Conservation (phyloP, 2,329 filamentous ascomycete genomes). For the Berkeleyomyces basicola region DNA sequence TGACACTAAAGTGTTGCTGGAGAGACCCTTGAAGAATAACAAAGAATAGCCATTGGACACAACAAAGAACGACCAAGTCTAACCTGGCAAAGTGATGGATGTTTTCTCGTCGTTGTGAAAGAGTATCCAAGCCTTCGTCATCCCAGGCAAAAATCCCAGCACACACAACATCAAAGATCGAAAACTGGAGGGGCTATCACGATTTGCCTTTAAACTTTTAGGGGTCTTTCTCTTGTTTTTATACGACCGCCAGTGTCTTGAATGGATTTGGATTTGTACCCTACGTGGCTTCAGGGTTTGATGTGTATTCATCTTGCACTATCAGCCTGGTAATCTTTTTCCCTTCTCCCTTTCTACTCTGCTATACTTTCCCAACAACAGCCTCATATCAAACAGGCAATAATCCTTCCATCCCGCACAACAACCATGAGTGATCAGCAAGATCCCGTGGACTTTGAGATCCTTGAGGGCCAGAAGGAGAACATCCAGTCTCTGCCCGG, state of each 20-base stretch:
- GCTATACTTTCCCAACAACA: too few species aligned
- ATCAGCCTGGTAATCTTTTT: not conserved
- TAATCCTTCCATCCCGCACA: not conserved
- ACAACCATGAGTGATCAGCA: slow-evolving; percentile 30
- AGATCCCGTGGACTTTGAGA: slow-evolving; percentile 60
- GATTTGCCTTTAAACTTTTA: not conserved
- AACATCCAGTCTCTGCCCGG: slow-evolving; percentile 90
- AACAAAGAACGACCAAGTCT: not conserved
- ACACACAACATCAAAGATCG: not conserved
- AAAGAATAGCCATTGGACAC: not conserved
- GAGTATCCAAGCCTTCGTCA: not conserved
- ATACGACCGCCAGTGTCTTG: not conserved
- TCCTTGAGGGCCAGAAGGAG: slow-evolving; percentile 94
- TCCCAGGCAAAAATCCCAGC: not conserved
- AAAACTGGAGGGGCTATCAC: not conserved
- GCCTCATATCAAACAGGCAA: too few species aligned
- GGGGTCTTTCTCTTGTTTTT: not conserved
- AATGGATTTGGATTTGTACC: not conserved
- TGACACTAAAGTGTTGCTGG: too few species aligned
- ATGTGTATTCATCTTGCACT: not conserved
- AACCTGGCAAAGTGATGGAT: too few species aligned
- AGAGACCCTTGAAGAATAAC: not conserved
- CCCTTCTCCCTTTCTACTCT: too few species aligned
- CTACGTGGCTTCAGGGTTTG: not conserved
- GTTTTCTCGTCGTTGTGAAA: too few species aligned